Evolutionary conservation across 331 rosid genomes (phyloP), one percentile per base, ranked within the genome.

Genomic region (Quercus phellos): DNA sequence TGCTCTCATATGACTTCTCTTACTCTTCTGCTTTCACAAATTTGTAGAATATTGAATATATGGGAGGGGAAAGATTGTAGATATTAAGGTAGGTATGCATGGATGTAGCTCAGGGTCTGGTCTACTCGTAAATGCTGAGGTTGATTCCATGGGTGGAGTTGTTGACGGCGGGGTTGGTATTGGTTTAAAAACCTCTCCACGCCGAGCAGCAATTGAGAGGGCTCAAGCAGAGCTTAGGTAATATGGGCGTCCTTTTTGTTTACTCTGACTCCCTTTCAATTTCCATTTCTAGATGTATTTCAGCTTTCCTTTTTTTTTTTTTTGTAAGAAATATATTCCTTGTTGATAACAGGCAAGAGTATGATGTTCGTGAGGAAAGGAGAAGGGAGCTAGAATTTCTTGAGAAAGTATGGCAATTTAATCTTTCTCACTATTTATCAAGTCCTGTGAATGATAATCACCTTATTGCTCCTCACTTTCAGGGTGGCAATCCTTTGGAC

Each of bases 131-230:
- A 96, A 96, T 96, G 98, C 98, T 88, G 97, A 96, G 95, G 97
- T 91, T 84, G 99, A 93, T 96, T 93, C 97, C 91, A 96, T 96
- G 98, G 99, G 97, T 85, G 98, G 99, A 82, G 97, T 96, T 85
- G 89, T 91, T 89, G 99, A 96, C 58, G 90, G 97, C 21, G 98
- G 98, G 90, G 91, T 88, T 85, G 96, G 96, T 77, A 82, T 88
- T 85, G 97, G 98, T 78, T 85, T 93, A 90, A 90, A 96, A 82
- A 84, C 98, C 91, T 96, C 98, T 90, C 98, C 90, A 51, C 85
- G 87, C 86, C 87, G 90, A 85, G 90, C 90, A 81, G 98, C 94
- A 55, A 89, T 91, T 58, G 97, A 93, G 87, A 96, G 89, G 89
- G 98, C 93, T 84, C 98, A 93, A 79, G 90, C 87, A 34, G 98